Evolutionary conservation across 352 stramenopile species (phyloP), one percentile per base, ranked within the genome.

Genomic region (Globisporangium cystogenes): DNA sequence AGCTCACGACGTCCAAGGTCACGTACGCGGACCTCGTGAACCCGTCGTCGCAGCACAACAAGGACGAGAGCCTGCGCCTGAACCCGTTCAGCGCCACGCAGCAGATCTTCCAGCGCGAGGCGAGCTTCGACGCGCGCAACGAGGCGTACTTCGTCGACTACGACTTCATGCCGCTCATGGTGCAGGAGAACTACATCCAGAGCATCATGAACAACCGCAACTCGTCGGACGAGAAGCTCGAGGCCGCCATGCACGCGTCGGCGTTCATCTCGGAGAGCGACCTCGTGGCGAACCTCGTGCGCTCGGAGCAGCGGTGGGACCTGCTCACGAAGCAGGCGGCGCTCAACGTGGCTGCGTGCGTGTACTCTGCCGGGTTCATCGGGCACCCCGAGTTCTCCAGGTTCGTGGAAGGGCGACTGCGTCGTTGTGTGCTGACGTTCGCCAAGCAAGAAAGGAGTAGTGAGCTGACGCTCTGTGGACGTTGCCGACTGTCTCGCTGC

Each of bases 81-180:
- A 97, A 93, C 55, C 82, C 96, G 46, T 99, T 99, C 72, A 98
- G 97, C 69, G 96, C 91, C 4, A 95, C 82, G 2, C 91, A 95
- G 62, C 71, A 86, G 49, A 98, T 98, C 49, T 91, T 98, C 58
- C 86, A 97, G 59, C 74, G 71, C 23, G 76, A 90, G 4, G 29
- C 74, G 7, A 73, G 72, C 21, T 95, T 96, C 53, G 71, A 90
- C 8, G 70, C 82, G 33, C 86, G 96, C 8, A 98, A 93, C 53
- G 94, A 99, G 68, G 92, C 95, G 11, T 99, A 98, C 70, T 99
- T 99, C 70, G 95, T 98, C 16, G 97, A 99, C 71, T 99, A 99
- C 65, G 93, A 97, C 67, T 74, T 99, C 36, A 96, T 98, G 70
- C 97, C 97, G 18, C 72, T 99, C 27, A 90, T 99, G 68, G 68